Evolutionary conservation across 163 green algal genomes (phyloP), one percentile per base, ranked within the genome.

Genomic region (Trebouxia gelatinosa): DNA sequence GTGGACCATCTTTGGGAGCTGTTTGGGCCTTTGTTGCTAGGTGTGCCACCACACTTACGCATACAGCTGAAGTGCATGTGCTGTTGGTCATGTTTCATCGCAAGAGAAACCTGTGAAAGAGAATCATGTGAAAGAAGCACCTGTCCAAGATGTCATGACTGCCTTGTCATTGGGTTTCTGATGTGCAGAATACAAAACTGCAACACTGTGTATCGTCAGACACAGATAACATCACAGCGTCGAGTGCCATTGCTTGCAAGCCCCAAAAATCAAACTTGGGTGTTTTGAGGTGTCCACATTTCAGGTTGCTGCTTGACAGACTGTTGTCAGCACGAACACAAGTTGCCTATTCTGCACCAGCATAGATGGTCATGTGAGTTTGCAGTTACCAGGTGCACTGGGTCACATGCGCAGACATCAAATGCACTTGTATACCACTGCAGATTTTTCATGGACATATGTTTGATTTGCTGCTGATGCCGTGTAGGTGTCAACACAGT

Each of bases 1-100:
- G 90, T 95, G 5, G 90, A 95, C 81, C 70, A 78, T 28, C 6
- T 92, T 0, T 92, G 85, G 82, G 80, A 94, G 83, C 58, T 92
- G 6, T 85, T 95, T 76, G 89, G 65, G 6, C 88, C 90, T 2
- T 76, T 95, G 35, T 50, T 92, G 61, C 75, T 64, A 31, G 86
- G 87, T 37, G 68, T 78, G 26, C 43, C 74, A 7, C 1, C 26
- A 31, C 2, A 23, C 37, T 70, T 29, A 3, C 51, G n/a, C n/a
- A n/a, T n/a, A n/a, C n/a, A n/a, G n/a, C n/a, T n/a, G n/a, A n/a
- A n/a, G n/a, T n/a, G n/a, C n/a, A n/a, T n/a, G n/a, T n/a, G n/a
- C n/a, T n/a, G n/a, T n/a, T n/a, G n/a, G n/a, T n/a, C n/a, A n/a
- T n/a, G n/a, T n/a, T n/a, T n/a, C n/a, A n/a, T n/a, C n/a, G n/a